phyloP scores from a whole-genome alignment of 2,329 filamentous ascomycete species.

The Calonectria henricotiae region DNA sequence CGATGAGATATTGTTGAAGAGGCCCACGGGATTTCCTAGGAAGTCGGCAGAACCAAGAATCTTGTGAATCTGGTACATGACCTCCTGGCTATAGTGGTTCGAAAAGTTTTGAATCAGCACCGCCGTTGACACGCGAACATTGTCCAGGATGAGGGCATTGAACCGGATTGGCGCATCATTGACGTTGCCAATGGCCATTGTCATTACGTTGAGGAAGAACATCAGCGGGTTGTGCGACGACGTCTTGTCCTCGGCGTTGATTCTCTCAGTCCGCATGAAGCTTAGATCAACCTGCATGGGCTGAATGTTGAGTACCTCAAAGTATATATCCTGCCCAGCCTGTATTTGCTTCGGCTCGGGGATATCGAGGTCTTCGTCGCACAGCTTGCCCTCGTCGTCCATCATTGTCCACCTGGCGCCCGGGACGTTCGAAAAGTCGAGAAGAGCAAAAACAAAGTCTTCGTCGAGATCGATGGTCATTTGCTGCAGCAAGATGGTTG shows the following conservation, averaged over 20 bases:
- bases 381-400: slow-evolving; percentile 87
- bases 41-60: slow-evolving; percentile 98
- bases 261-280: slow-evolving; percentile 95
- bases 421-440: slow-evolving; percentile 95
- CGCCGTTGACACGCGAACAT: slow-evolving; percentile 90
- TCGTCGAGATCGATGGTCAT: slow-evolving; percentile 99
- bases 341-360: slow-evolving; percentile 91
- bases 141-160: slow-evolving; percentile 95
- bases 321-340: slow-evolving; percentile 95
- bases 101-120: slow-evolving; percentile 89
- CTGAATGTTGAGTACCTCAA: slow-evolving; percentile 96
- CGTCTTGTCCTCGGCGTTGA: slow-evolving; percentile 96
- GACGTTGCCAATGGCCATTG: slow-evolving; percentile 99
- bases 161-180: slow-evolving; percentile 96
- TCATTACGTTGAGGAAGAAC: slow-evolving; percentile 99
- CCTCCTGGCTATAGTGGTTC: slow-evolving; percentile 97
- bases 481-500: slow-evolving; percentile 92
- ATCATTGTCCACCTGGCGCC: slow-evolving; percentile 82
- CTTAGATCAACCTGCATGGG: slow-evolving; percentile 98
- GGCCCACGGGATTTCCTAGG: slow-evolving; percentile 94
- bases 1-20: slow-evolving; percentile 99
- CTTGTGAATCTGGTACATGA: slow-evolving; percentile 95
- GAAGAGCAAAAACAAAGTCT: slow-evolving; percentile 95
- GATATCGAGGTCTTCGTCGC: slow-evolving; percentile 91
- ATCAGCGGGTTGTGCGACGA: slow-evolving; percentile 94